These are phyloP conservation scores for Candida patagonica DNA, from an alignment of 805 yeast species.

Conservation along the genomic window DNA sequence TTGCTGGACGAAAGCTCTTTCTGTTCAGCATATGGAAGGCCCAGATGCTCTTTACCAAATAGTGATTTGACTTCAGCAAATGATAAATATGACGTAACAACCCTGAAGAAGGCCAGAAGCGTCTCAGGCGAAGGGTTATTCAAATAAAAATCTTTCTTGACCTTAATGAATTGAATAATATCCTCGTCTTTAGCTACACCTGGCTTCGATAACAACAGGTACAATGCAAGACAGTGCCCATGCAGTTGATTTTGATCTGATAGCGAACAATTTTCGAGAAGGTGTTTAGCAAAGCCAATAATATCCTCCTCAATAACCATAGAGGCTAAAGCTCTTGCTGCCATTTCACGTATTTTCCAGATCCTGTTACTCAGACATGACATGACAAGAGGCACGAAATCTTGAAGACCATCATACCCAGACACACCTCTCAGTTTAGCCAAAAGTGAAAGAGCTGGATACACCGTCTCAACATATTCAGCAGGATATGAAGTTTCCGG, in stretches of 20 bases:
- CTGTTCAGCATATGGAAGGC: slow-evolving; percentile 6
- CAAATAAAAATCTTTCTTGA: slow-evolving; percentile 7
- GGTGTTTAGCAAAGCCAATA: slow-evolving; percentile 21
- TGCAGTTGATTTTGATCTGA: slow-evolving; percentile 42
- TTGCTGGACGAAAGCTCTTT: slow-evolving; percentile 9
- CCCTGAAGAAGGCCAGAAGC: slow-evolving; percentile 15
- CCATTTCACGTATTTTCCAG: slow-evolving; percentile 87
- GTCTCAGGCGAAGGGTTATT: slow-evolving; percentile 18
- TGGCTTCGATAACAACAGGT: too few species aligned
- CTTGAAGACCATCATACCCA: slow-evolving; percentile 42
- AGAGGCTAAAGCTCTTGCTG: slow-evolving; percentile 60
- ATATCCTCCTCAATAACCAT: slow-evolving; percentile 32
- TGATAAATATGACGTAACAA: slow-evolving; percentile 5
- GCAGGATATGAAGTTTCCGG: slow-evolving; percentile 10
- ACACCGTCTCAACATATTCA: slow-evolving; percentile 47
- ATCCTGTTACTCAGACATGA: slow-evolving; percentile 41
- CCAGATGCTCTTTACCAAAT: not conserved
- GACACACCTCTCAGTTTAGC: slow-evolving; percentile 57
- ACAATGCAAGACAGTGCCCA: slow-evolving; percentile 48
- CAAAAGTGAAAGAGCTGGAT: slow-evolving; percentile 67
- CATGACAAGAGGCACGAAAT: slow-evolving; percentile 42
- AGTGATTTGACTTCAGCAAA: not conserved
- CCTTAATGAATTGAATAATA: slow-evolving; percentile 17
- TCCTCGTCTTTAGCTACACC: too few species aligned
- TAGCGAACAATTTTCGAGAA: slow-evolving; percentile 21